Percentiles rank a stretch among this genome's conserved stretches.
Conservation (phyloP, 139 green algal species). For the Nannochloris sp. region DNA sequence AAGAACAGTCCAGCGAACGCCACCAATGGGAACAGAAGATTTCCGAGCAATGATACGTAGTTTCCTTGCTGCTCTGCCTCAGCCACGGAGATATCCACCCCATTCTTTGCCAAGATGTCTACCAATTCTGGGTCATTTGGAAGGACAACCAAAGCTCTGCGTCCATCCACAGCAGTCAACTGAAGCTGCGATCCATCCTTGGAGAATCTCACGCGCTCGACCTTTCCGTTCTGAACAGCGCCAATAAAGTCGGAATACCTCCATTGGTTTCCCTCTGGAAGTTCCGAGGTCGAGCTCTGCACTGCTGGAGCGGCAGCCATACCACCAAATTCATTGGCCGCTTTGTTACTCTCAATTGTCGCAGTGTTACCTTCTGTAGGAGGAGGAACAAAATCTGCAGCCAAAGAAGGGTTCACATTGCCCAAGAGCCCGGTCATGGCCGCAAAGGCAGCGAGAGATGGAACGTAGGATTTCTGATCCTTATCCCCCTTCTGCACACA, state of each 20-base stretch:
- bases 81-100: conserved; percentile 86
- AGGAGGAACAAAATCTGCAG: conserved; percentile 41
- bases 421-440: not conserved
- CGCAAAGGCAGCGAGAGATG: not conserved
- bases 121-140: conserved; percentile 88
- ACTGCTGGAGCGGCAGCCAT: conserved; percentile 28
- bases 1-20: conserved; percentile 98
- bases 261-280: conserved; percentile 96
- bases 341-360: conserved; percentile 17
- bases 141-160: conserved; percentile 65
- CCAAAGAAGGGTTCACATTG: conserved; percentile 15
- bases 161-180: conserved; percentile 60
- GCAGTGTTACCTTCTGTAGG: conserved; percentile 24
- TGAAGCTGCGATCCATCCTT: conserved; percentile 89
- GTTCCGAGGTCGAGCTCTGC: conserved; percentile 35
- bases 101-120: conserved; percentile 80
- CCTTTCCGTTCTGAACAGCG: conserved; percentile 80
- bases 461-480: conserved; percentile 1
- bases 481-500: not conserved
- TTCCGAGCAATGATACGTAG: conserved; percentile 90
- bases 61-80: conserved; percentile 87
- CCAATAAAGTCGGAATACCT: conserved; percentile 95
- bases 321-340: conserved; percentile 17
- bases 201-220: conserved; percentile 95
- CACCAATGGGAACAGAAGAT: conserved; percentile 97